These are phyloP conservation scores for Leccinum disarticulatum DNA, from an alignment of 768 basidiomycete genomes.

Conservation along the genomic window DNA sequence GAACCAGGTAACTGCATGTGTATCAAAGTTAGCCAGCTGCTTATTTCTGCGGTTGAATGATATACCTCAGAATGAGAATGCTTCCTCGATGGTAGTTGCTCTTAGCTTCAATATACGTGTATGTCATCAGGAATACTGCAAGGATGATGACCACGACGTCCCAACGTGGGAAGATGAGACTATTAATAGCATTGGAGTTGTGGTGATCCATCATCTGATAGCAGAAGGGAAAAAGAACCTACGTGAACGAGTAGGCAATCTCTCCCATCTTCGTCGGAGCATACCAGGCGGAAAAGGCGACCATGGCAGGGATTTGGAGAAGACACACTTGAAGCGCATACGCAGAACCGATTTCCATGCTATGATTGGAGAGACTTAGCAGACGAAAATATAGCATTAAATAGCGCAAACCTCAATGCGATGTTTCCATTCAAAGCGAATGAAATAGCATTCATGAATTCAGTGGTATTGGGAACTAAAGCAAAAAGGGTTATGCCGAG, in stretches of 20 bases:
- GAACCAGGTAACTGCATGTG: constrained; percentile 77
- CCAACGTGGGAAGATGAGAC: constrained; percentile 97
- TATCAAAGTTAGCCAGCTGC: background rate
- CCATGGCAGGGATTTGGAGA: constrained; percentile 97
- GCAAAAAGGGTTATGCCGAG: constrained; percentile 96
- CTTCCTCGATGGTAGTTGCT: constrained; percentile 97
- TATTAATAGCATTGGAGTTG: constrained; percentile 36
- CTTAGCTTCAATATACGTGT: constrained; percentile 98
- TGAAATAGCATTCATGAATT: constrained; percentile 99
- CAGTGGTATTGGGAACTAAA: constrained; percentile 96
- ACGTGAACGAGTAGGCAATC: constrained; percentile 92
- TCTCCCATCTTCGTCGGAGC: constrained; percentile 83
- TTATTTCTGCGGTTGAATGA: background rate
- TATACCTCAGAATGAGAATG: constrained; percentile 88
- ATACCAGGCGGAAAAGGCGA: constrained; percentile 97
- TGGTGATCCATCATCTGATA: background rate
- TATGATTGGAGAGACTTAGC: constrained; percentile 31
- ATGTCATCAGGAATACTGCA: constrained; percentile 96
- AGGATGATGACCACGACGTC: constrained; percentile 94
- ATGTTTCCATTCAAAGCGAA: constrained; percentile 98
- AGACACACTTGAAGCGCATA: constrained; percentile 98
- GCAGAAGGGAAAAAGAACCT: constrained; percentile 34
- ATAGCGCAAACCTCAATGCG: constrained; percentile 71
- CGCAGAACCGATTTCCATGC: constrained; percentile 99
- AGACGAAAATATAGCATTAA: background rate